phyloP scores from a whole-genome alignment of 352 stramenopile species.

The Globisporangium mamillatum region DNA sequence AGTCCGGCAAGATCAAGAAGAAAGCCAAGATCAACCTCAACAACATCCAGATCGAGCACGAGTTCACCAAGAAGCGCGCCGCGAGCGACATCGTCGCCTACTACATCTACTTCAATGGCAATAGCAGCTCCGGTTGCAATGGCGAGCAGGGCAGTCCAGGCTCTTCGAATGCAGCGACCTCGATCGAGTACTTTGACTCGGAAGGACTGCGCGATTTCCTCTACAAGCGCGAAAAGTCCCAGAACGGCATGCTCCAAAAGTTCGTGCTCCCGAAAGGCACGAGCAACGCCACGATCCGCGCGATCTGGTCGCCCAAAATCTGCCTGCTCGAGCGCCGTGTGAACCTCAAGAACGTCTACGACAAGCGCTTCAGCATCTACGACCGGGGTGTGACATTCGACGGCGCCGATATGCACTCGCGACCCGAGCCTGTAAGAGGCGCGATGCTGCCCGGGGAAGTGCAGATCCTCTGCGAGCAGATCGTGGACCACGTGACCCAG shows the following conservation, averaged over 20 bases:
- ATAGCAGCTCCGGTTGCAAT: background rate
- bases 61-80: constrained; percentile 86
- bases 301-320: constrained; percentile 95
- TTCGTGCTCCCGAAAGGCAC: constrained; percentile 94
- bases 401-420: constrained; percentile 86
- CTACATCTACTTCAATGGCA: constrained; percentile 72
- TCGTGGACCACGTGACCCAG: constrained; percentile 92
- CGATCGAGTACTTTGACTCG: constrained; percentile 93
- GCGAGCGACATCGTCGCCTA: constrained; percentile 89
- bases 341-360: constrained; percentile 89
- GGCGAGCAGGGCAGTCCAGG: background rate
- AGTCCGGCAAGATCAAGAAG: constrained; percentile 85
- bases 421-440: constrained; percentile 86
- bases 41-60: constrained; percentile 92
- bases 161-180: constrained; percentile 25
- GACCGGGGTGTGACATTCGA: constrained; percentile 95
- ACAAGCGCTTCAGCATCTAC: constrained; percentile 91
- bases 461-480: constrained; percentile 89
- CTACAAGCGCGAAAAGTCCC: constrained; percentile 87
- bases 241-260: constrained; percentile 92
- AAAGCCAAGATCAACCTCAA: constrained; percentile 91
- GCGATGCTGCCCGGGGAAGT: constrained; percentile 88
- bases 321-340: constrained; percentile 91
- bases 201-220: constrained; percentile 90
- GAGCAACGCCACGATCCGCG: constrained; percentile 87